phyloP scores from a whole-genome alignment of 225 moss, liverwort and hornwort genomes.

The Pleurozium schreberi region DNA sequence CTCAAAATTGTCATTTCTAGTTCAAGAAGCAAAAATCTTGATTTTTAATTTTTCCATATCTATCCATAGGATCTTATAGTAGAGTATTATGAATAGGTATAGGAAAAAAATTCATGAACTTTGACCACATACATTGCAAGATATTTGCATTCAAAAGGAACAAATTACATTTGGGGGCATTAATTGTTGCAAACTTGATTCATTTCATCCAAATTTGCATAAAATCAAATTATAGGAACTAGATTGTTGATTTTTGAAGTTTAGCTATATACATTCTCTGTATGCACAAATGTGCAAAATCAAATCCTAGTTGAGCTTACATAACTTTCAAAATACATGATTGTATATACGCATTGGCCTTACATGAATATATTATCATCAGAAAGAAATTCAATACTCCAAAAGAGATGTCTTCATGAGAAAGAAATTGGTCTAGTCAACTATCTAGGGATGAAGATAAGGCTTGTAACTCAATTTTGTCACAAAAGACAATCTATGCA shows the following conservation, averaged over 20 bases:
- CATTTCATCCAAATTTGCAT: not conserved
- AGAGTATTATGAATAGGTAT: not conserved
- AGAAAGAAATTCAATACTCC: not conserved
- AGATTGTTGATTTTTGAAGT: not conserved
- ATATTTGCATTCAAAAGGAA: not conserved
- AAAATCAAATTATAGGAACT: not conserved
- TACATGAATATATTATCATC: rapidly evolving
- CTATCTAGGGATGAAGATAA: not conserved
- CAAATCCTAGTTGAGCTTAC: not conserved
- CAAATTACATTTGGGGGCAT: not conserved
- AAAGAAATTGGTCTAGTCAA: not conserved
- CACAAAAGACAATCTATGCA: not conserved
- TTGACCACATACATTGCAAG: not conserved
- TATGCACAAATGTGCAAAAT: not conserved
- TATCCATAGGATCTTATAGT: not conserved
- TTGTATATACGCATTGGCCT: not conserved
- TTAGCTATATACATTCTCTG: rapidly evolving
- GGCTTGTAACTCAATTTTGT: rapidly evolving
- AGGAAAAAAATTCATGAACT: rapidly evolving
- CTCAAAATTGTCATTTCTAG: not conserved
- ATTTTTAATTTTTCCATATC: not conserved
- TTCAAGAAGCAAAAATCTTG: not conserved
- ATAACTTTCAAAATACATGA: not conserved
- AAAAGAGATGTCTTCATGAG: not conserved
- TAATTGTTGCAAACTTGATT: not conserved